Evolutionary conservation across 2,329 filamentous ascomycete species (phyloP).

Genomic region (Aspergillus hiratsukae): DNA sequence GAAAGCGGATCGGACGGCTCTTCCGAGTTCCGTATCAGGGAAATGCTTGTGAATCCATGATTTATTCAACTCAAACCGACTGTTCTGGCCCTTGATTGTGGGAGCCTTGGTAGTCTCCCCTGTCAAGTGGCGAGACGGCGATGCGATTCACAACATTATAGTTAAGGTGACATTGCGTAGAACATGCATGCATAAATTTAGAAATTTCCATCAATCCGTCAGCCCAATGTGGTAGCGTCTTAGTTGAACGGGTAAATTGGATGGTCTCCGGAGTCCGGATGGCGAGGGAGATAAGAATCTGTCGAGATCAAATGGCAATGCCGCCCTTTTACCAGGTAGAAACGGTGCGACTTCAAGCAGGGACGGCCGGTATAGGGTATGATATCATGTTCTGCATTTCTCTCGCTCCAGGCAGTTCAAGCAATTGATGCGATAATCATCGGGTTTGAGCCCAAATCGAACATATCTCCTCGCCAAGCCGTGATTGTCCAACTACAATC

Average conservation of each 20-base stretch:
- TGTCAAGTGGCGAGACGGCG: background rate
- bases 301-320: background rate
- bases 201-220: background rate
- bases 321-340: background rate
- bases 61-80: background rate
- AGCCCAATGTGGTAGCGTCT: background rate
- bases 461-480: background rate
- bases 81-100: background rate
- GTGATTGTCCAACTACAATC: background rate
- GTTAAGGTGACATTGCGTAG: background rate
- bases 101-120: background rate
- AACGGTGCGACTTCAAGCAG: background rate
- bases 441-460: background rate
- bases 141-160: background rate
- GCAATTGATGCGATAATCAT: background rate
- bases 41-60: background rate
- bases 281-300: background rate
- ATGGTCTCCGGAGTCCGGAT: background rate
- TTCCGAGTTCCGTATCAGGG: background rate
- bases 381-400: background rate
- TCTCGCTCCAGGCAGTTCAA: background rate
- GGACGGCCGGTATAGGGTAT: background rate
- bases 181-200: background rate
- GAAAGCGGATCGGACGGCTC: background rate
- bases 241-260: background rate